phyloP scores from a whole-genome alignment of 306 rosid species.

The Leucaena leucocephala region DNA sequence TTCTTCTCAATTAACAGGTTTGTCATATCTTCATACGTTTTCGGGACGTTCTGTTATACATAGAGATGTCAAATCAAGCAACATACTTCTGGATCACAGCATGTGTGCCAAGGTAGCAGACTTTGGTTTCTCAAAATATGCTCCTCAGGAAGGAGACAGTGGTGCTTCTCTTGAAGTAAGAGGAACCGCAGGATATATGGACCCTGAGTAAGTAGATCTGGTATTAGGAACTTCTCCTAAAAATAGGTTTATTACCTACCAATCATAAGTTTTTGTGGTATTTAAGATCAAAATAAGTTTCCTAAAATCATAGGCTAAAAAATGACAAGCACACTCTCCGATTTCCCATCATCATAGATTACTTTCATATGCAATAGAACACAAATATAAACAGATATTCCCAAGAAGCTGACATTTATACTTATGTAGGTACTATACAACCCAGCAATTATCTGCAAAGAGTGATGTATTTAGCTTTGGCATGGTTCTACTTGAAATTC shows the following conservation, averaged over 20 bases:
- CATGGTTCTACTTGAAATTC: constrained; percentile 85
- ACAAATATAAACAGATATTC: neutral
- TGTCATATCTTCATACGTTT: constrained; percentile 81
- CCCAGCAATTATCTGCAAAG: constrained; percentile 83
- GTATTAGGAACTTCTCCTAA: neutral
- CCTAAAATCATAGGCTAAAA: neutral
- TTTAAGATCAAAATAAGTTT: neutral
- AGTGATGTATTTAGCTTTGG: constrained; percentile 97
- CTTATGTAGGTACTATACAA: constrained; percentile 74
- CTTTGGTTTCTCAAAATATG: constrained; percentile 93
- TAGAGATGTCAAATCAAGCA: constrained; percentile 94
- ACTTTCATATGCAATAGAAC: neutral
- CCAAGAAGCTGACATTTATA: constrained; percentile 24
- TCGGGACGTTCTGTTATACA: constrained; percentile 78
- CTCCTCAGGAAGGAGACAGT: constrained; percentile 95
- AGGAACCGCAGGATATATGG: constrained; percentile 95
- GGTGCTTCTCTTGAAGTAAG: constrained; percentile 92
- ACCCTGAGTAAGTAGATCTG: constrained; percentile 77
- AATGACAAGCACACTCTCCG: neutral
- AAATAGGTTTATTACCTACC: neutral
- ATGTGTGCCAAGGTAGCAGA: constrained; percentile 98
- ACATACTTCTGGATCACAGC: constrained; percentile 88
- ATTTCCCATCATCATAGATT: neutral
- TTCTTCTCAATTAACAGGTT: constrained; percentile 56
- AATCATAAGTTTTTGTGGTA: neutral